A percentile compares a stretch with the other conserved stretches of the same genome.
Conservation (phyloP, 805 yeast species). For the Ogataea zsoltii region DNA sequence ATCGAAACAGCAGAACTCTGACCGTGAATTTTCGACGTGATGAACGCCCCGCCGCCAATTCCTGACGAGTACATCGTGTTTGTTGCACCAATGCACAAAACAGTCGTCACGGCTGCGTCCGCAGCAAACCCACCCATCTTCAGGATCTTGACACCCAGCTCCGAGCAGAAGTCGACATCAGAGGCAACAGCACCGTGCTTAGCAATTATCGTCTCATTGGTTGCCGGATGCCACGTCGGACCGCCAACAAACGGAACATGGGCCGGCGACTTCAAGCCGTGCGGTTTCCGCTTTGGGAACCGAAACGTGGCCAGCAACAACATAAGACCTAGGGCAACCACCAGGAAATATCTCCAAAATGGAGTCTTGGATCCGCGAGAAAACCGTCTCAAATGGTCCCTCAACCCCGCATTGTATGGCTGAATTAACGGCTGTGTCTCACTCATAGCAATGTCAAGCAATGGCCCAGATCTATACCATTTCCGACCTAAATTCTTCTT, state of each 20-base stretch:
- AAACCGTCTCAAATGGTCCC: background rate
- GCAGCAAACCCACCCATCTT: conserved; percentile 76
- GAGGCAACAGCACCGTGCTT: conserved; percentile 63
- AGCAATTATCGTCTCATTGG: conserved; percentile 41
- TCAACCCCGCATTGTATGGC: background rate
- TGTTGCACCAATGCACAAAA: conserved; percentile 82
- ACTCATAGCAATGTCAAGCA: background rate
- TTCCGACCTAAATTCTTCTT: no score
- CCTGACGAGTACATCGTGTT: conserved; percentile 86
- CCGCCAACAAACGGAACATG: conserved; percentile 32
- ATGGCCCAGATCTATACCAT: no score
- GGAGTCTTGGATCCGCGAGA: no score
- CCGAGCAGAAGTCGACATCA: conserved; percentile 64
- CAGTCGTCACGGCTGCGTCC: conserved; percentile 88
- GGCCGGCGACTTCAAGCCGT: conserved; percentile 23
- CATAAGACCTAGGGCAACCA: background rate
- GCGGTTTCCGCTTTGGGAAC: background rate
- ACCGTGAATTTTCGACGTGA: conserved; percentile 44
- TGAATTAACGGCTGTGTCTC: conserved; percentile 2
- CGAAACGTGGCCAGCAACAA: background rate
- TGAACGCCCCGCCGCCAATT: conserved; percentile 94
- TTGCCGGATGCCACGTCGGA: conserved; percentile 47
- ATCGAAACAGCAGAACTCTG: conserved; percentile 57
- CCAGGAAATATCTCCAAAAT: background rate
- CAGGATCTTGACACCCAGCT: conserved; percentile 59